These are phyloP conservation scores for Wickerhamiella infanticola DNA, from an alignment of 1,139 yeast genomes.

Conservation along the genomic window DNA sequence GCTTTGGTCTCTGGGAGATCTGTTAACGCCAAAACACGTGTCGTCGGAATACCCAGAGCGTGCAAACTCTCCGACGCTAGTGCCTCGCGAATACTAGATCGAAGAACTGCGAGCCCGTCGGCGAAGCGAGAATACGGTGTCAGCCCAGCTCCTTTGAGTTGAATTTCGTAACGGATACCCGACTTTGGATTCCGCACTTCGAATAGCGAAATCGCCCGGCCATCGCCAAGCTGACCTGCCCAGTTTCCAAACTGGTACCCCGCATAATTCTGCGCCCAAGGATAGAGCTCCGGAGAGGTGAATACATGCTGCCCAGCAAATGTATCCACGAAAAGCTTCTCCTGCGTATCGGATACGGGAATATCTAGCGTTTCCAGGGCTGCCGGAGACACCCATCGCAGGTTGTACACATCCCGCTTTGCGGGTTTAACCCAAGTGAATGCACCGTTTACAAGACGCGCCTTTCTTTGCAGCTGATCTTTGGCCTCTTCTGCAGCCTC, in stretches of 20 bases:
- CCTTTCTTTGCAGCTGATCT: conserved; percentile 31
- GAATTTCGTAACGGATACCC: conserved; percentile 41
- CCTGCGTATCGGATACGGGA: conserved; percentile 25
- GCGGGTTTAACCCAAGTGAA: conserved; percentile 62
- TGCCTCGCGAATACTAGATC: conserved; percentile 81
- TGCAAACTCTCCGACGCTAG: conserved; percentile 68
- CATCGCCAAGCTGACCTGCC: conserved; percentile 97
- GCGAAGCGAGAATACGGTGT: conserved; percentile 92
- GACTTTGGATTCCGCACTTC: conserved; percentile 35
- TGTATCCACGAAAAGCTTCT: conserved; percentile 36
- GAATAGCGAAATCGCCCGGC: conserved; percentile 72
- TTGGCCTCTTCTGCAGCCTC: conserved; percentile 32
- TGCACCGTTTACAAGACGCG: conserved; percentile 53
- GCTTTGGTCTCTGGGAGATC: conserved; percentile 64
- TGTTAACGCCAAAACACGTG: conserved; percentile 66
- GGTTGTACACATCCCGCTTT: conserved; percentile 28
- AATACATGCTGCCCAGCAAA: conserved; percentile 45
- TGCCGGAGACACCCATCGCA: conserved; percentile 41
- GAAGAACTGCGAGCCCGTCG: conserved; percentile 84
- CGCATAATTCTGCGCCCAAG: conserved; percentile 84
- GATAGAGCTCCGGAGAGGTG: conserved; percentile 36
- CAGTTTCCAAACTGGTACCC: conserved; percentile 94
- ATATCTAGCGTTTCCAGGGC: conserved; percentile 53
- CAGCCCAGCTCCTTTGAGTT: conserved; percentile 79
- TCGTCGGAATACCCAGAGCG: conserved; percentile 73